Percentiles rank a stretch among this genome's conserved stretches.
Evolutionary conservation across 257 asterid species (phyloP).

Genomic region (Ehretia macrophylla): DNA sequence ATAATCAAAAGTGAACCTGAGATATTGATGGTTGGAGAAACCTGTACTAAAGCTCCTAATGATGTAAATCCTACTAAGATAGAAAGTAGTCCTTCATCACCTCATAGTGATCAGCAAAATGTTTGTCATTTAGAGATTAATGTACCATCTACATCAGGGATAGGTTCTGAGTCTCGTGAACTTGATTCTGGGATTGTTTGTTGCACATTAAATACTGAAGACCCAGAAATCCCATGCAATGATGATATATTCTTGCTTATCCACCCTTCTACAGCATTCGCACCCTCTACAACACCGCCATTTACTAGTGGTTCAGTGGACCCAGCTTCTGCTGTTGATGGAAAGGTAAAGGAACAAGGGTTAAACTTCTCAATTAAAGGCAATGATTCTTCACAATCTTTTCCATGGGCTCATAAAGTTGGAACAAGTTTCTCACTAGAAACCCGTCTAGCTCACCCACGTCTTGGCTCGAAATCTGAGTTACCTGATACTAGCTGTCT

Average conservation of each 20-base stretch:
- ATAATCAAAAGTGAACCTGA: conserved; percentile 31
- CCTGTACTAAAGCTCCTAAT: conserved; percentile 25
- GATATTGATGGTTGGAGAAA: conserved; percentile 23
- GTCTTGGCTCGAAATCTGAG: conserved; percentile 39
- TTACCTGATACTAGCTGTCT: conserved; percentile 31
- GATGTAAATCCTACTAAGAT: conserved; percentile 27
- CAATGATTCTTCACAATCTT: conserved; percentile 39
- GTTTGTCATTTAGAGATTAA: conserved; percentile 32
- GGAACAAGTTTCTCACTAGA: conserved; percentile 36
- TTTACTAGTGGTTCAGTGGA: conserved; percentile 25
- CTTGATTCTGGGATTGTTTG: conserved; percentile 39
- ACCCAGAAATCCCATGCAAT: conserved; percentile 93
- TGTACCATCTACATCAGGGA: conserved; percentile 36
- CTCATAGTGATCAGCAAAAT: conserved; percentile 26
- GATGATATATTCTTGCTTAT: conserved; percentile 98
- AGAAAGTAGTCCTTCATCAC: conserved; percentile 27
- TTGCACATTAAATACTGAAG: conserved; percentile 80
- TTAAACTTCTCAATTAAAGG: conserved; percentile 27
- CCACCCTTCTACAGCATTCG: conserved; percentile 68
- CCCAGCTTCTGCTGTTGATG: conserved; percentile 31
- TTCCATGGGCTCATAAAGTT: conserved; percentile 46
- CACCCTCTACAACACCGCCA: conserved; percentile 49
- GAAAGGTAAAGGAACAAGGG: conserved; percentile 39
- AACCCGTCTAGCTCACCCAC: conserved; percentile 24
- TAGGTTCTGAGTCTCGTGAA: conserved; percentile 36